Evolutionary conservation across 805 yeast species (phyloP).

Genomic region (Sporopachydermia lactativora): DNA sequence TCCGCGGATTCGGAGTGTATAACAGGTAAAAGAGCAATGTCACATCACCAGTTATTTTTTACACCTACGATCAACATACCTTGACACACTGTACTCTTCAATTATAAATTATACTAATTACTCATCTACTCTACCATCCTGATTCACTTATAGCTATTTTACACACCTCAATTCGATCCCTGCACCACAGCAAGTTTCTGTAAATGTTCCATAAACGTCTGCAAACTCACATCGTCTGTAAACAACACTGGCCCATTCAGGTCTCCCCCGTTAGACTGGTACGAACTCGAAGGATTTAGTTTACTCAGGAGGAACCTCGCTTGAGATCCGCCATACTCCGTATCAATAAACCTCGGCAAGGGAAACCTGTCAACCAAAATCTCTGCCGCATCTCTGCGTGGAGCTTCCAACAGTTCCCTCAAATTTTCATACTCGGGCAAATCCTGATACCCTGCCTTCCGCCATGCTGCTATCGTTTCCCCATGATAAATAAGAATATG

Average conservation of each 20-base stretch:
- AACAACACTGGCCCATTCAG: slow-evolving; percentile 63
- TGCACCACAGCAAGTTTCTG: slow-evolving; percentile 71
- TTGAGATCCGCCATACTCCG: slow-evolving; percentile 97
- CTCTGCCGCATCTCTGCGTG: slow-evolving; percentile 85
- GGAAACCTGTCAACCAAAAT: slow-evolving; percentile 91
- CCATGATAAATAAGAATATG: slow-evolving; percentile 94
- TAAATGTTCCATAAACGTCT: slow-evolving; percentile 89
- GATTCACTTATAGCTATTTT: no score
- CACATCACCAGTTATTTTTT: no score
- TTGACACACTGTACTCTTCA: no score
- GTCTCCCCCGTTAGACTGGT: slow-evolving; percentile 35
- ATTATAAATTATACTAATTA: no score
- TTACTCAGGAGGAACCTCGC: slow-evolving; percentile 92
- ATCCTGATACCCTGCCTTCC: slow-evolving; percentile 88
- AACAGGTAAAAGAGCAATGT: no score
- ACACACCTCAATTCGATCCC: no score
- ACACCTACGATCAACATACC: no score
- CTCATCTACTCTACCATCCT: no score
- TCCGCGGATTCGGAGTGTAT: no score
- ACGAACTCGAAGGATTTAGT: slow-evolving; percentile 85
- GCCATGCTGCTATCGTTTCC: slow-evolving; percentile 89
- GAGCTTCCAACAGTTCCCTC: slow-evolving; percentile 74
- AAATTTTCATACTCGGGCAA: slow-evolving; percentile 82
- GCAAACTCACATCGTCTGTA: slow-evolving; percentile 92
- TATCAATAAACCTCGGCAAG: slow-evolving; percentile 90